Base-by-base conservation (phyloP, 2,329 filamentous ascomycete genomes). In the Leptodontidium sp. region DNA sequence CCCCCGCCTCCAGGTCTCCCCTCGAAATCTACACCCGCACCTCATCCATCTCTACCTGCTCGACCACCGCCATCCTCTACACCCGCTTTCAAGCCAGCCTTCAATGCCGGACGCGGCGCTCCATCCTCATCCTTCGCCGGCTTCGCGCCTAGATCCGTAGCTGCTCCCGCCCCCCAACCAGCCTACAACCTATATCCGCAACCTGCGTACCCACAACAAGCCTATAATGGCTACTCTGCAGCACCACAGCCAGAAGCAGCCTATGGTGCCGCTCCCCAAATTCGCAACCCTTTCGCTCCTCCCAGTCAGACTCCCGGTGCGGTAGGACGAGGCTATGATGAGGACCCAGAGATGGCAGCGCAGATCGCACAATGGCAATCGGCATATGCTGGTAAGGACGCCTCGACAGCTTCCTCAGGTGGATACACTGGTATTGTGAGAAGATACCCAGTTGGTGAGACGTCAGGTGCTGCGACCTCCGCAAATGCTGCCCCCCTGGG, bases 361-460 rank as follows among this genome's bases (percentile, higher is more conserved):
- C 93, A 97, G 80, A 94, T 98, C 70, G 94, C 94, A 61, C 93
- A 97, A 80, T 98, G 95, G 93, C 94, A 97, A 81, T 95, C 91
- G 80, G 93, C 94, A 32, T 97, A 97, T 80, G 87, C 89, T 71
- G 86, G 85, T 61, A 90, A 87, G 74, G 90, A 91, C 61, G 83
- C 85, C 12, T 77, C 78, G 45, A 78, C 77, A 29, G 47, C 62
- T 70, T 71, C 77, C 74, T 68, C 72, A 68, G 50, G 64, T 52
- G 76, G 76, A 4, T 77, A 77, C 32, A 75, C 76, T 15, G 76
- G 76, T 24, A 72, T 73, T 14, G 77, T 78, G 43, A 75, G 79
- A 17, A 73, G 77, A 24, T 75, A 79, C 12, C 75, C 77, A 38
- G 71, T 74, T n/a, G 84, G 80, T 59, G 83, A 82, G 70, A 78